Percentiles rank a stretch among this genome's conserved stretches.
phyloP scores from a whole-genome alignment of 2,329 filamentous ascomycete species.

The Fusarium equiseti region DNA sequence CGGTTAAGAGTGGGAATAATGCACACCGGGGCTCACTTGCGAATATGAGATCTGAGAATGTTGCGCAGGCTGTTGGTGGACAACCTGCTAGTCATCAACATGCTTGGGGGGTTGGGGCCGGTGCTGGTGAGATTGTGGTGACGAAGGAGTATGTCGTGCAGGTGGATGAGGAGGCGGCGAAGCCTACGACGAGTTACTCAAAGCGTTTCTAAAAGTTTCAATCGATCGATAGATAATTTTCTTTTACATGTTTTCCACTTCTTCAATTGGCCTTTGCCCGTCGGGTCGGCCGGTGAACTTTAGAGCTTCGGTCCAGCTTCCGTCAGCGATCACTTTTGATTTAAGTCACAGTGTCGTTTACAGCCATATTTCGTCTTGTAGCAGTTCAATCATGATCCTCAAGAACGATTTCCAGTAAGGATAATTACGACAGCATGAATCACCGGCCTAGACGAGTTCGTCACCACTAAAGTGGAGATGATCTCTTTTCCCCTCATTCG shows the following conservation, averaged over 20 bases:
- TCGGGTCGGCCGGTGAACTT: too few species aligned
- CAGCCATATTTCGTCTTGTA: too few species aligned
- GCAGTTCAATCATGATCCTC: too few species aligned
- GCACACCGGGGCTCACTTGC: not conserved
- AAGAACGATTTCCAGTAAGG: too few species aligned
- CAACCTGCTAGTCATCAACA: not conserved
- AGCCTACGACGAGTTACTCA: not conserved
- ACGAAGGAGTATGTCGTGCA: not conserved
- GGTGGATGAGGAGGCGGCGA: not conserved
- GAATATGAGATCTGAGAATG: not conserved
- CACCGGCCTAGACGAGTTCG: not conserved
- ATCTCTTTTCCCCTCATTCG: not conserved
- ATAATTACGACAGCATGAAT: too few species aligned
- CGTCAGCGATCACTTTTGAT: not conserved
- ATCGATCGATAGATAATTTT: not conserved
- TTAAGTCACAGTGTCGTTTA: too few species aligned
- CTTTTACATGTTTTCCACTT: rapidly evolving
- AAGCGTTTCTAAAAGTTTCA: not conserved
- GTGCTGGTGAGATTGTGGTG: not conserved
- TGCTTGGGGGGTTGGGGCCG: not conserved
- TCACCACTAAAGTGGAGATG: not conserved
- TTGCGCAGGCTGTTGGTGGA: not conserved
- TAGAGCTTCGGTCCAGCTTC: not conserved
- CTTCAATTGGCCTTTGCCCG: not conserved
- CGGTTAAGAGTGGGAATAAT: rapidly evolving